Percentiles rank a stretch among this genome's conserved stretches.
phyloP scores from a whole-genome alignment of 2,329 filamentous ascomycete genomes.

The Colletotrichum viniferum region DNA sequence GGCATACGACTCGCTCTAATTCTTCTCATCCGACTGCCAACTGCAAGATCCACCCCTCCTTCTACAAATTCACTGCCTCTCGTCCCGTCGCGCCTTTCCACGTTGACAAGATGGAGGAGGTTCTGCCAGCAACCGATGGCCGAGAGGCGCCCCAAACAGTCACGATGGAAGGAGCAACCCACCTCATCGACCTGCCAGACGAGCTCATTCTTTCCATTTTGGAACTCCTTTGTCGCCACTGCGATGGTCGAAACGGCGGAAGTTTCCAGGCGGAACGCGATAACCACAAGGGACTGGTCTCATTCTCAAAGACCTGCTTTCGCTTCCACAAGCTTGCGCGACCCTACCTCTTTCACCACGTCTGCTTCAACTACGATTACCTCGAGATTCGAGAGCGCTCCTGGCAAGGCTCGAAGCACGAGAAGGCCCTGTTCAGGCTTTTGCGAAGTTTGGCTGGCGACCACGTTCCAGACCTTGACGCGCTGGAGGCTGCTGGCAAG shows the following conservation, averaged over 20 bases:
- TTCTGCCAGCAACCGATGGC: too few relatives aligned
- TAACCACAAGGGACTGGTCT: not conserved
- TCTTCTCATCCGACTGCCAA: rapidly evolving
- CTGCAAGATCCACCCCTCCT: rapidly evolving
- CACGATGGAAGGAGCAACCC: not conserved
- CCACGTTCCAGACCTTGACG: not conserved
- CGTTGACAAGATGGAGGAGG: not conserved
- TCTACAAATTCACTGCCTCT: rapidly evolving
- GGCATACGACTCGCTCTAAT: too few relatives aligned
- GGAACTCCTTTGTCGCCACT: not conserved
- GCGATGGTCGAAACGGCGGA: not conserved
- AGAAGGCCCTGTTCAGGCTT: not conserved
- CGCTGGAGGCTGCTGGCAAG: not conserved
- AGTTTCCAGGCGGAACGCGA: not conserved
- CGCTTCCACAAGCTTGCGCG: not conserved
- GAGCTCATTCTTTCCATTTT: not conserved
- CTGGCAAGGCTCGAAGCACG: not conserved
- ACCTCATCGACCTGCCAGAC: not conserved
- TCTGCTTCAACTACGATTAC: not conserved
- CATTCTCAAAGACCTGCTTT: not conserved
- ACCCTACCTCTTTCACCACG: not conserved
- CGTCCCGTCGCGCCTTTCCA: not conserved
- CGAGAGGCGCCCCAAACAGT: not conserved
- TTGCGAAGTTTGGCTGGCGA: not conserved
- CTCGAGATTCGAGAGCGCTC: not conserved